Percentiles rank a stretch among this genome's conserved stretches.
phyloP scores from a whole-genome alignment of 305 asterid species.

The Petunia hybrid region DNA sequence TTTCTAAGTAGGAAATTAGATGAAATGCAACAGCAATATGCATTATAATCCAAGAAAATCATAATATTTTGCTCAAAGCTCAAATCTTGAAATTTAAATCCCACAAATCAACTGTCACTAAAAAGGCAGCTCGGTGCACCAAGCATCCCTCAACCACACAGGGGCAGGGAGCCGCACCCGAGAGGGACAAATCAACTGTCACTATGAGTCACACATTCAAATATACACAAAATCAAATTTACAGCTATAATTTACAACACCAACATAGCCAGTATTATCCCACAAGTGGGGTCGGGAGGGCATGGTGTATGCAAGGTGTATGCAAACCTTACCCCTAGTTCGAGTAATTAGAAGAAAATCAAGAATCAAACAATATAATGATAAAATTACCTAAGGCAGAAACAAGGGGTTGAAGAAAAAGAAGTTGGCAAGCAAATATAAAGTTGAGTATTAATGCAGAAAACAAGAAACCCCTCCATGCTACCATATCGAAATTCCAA shows the following conservation, averaged over 20 bases:
- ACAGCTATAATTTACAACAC: background rate
- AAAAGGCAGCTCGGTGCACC: too few relatives aligned
- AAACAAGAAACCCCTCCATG: constrained; percentile 66
- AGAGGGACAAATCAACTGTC: background rate
- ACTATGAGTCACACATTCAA: background rate
- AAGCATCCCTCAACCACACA: too few relatives aligned
- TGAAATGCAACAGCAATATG: background rate
- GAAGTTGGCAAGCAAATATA: constrained; percentile 71
- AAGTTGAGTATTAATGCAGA: constrained; percentile 65
- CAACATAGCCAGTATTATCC: too few relatives aligned
- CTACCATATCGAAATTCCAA: constrained; percentile 62
- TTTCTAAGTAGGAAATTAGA: background rate
- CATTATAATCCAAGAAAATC: background rate
- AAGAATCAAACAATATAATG: background rate
- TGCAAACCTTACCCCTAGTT: too few relatives aligned
- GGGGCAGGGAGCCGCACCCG: too few relatives aligned
- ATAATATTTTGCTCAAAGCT: background rate
- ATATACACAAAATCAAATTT: constrained; percentile 7
- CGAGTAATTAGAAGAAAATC: background rate
- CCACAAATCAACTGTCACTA: background rate
- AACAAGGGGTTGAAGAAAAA: constrained; percentile 85
- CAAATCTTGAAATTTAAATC: constrained; percentile 20
- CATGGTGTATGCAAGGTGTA: too few relatives aligned
- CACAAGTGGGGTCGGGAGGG: too few relatives aligned
- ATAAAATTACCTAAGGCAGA: constrained; percentile 64